Percentiles rank a stretch among this genome's conserved stretches.
Evolutionary conservation across 352 stramenopile genomes (phyloP).

Genomic region (Pythium biforme): DNA sequence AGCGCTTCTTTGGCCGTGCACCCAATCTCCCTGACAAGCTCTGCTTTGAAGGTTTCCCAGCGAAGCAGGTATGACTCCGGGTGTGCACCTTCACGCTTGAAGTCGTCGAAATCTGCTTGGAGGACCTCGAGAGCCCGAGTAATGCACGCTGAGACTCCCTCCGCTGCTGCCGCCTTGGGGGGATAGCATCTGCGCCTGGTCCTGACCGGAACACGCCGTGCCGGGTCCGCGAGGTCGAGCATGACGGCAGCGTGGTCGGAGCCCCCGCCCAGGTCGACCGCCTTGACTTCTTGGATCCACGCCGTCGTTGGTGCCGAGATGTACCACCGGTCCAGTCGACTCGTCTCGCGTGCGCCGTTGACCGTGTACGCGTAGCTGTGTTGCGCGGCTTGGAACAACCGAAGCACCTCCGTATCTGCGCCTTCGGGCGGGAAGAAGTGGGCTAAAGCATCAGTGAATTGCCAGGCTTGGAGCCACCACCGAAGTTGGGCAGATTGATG

Average conservation of each 20-base stretch:
- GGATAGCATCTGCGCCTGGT: neutral
- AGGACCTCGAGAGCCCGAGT: neutral
- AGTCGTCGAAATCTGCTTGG: neutral
- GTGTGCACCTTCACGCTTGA: neutral
- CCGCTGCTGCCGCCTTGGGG: neutral
- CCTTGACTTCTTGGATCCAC: neutral
- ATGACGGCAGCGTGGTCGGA: constrained; percentile 1
- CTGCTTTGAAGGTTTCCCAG: neutral
- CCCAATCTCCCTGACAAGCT: neutral
- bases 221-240: neutral
- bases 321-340: neutral
- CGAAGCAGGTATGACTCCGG: no score
- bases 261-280: neutral
- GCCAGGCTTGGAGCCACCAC: no score
- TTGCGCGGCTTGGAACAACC: neutral
- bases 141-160: neutral
- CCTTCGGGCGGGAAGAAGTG: no score
- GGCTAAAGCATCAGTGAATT: no score
- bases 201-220: neutral
- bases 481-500: no score
- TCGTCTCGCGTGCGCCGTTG: neutral
- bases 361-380: neutral
- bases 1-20: neutral
- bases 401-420: no score
- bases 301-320: neutral